Evolutionary conservation across 1,284 basidiomycete genomes (phyloP), one percentile per base, ranked within the genome.

Genomic region (Heterobasidion irregulare): DNA sequence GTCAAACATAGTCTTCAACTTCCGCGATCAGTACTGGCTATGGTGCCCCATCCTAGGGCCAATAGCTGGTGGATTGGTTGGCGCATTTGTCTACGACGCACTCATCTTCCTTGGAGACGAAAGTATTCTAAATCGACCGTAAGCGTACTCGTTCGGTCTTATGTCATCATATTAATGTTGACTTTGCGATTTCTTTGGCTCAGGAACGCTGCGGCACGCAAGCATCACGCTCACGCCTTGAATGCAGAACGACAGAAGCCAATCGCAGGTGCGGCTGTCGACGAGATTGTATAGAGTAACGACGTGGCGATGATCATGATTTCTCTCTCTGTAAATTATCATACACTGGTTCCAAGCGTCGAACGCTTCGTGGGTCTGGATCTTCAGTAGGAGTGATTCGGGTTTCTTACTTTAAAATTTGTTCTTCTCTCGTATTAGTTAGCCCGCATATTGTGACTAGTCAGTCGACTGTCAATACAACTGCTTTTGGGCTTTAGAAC

Each of bases 1-100:
- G 32, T 41, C 12, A 13, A 19, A 35, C 26, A 26, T 49, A 75
- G 77, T 78, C 6, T 78, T 76, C 63, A 64, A 71, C 33, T 78
- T 72, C 60, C 70, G 77, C 47, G 76, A 73, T 62, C 84, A 86
- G 58, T 92, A 89, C 64, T 92, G 86, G 86, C 57, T 89, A 13
- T 91, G 89, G 89, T 84, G 83, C 61, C 80, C 84, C 12, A 59
- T 83, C 10, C 67, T 87, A 44, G 84, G 69, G 2, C 78, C 83
- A 2, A 76, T 86, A 57, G 56, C 78, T 32, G 85, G 84, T 26
- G 80, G 75, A 49, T 72, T 80, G 53, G 59, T 69, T 8, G 84
- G 79, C 41, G 73, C 73, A 7, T 69, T 80, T 55, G 60, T 76
- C 26, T 85, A 85, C 58, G 82, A 84, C 59, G 49, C 66, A 8